A percentile compares a stretch with the other conserved stretches of the same genome.
phyloP scores from a whole-genome alignment of 2,329 filamentous ascomycete species.

The Claviceps spartinae region DNA sequence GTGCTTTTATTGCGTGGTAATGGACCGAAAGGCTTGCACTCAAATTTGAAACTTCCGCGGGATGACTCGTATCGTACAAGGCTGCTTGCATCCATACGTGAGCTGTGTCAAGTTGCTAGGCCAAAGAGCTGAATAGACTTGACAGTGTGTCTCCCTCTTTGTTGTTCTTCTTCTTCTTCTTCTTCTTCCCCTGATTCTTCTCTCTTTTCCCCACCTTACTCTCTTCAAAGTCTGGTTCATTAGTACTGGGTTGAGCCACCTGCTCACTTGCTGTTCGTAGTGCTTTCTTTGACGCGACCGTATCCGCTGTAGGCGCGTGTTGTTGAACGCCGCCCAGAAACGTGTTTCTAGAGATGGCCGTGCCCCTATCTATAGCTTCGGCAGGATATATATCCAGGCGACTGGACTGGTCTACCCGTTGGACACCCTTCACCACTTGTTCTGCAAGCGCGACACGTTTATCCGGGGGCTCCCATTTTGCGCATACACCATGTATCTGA shows the following conservation, averaged over 20 bases:
- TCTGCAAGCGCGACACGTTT: not conserved
- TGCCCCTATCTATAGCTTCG: constrained; percentile 14
- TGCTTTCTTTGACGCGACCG: not conserved
- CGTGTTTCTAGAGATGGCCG: constrained; percentile 16
- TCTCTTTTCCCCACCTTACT: constrained; percentile 26
- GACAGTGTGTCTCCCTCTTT: constrained; percentile 59
- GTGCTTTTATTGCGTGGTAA: not conserved
- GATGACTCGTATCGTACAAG: not conserved
- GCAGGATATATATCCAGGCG: not conserved
- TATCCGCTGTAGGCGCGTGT: not conserved
- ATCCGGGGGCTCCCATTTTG: constrained; percentile 17
- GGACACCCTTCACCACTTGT: not conserved
- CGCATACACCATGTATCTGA: constrained; percentile 35
- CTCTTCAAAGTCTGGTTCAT: constrained; percentile 6
- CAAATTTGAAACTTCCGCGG: not conserved
- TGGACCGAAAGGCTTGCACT: not conserved
- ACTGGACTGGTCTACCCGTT: not conserved
- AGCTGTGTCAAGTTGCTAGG: not conserved
- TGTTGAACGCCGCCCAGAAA: not conserved
- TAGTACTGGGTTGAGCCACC: not conserved
- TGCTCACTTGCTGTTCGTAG: not conserved
- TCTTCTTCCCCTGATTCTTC: constrained; percentile 21
- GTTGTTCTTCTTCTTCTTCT: constrained; percentile 29
- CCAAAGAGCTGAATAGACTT: constrained; percentile 51
- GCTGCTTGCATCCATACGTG: not conserved